Base-by-base conservation (phyloP, 108 stramenopile genomes). In the Discostella pseudostelligera region DNA sequence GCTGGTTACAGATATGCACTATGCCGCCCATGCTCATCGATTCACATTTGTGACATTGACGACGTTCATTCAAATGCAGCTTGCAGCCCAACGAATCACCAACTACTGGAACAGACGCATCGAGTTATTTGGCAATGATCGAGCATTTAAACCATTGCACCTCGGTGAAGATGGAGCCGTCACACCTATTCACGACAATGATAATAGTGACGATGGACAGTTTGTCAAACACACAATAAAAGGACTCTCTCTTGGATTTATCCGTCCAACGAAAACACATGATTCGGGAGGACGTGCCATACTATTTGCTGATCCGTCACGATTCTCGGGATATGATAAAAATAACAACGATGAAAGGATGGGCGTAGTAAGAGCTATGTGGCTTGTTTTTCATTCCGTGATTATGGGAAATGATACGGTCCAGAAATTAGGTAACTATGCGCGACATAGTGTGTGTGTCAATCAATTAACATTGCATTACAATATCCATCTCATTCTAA, bases 71-170 rank as follows among this genome's bases (percentile, higher is more conserved):
- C 11, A 22, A 1, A 25, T 28, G 4, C 53, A 63, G 58, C 28
- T 56, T 8, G 80, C 85, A 19, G 82, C 82, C n/a, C 40, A 53
- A 14, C 63, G 80, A 14, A 63, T 80, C 19, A 50, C 32, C 48
- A 59, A 73, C 7, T 86, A 86, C 55, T 83, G 82, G 85, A 69
- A 78, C 20, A 78, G 79, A 57, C 74, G 82, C 1, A 56, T 83
- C 16, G 79, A 80, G 40, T n/a, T 86, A 13, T 86, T 83, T 65
- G 80, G 82, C 0, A 64, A 72, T 0, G 55, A 67, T 1, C 53
- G 57, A 26, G 82, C 82, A 0, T 86, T 79, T 36, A 37, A 64
- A 37, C 82, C 85, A 4, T 55, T 86, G 21, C 62, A 47, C 19
- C 32, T 67, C 5, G 43, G 39, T 24, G 24, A 65, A 0, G 11